These are phyloP conservation scores for Apiosordaria backusii DNA, from an alignment of 495 filamentous ascomycete species.

Conservation along the genomic window DNA sequence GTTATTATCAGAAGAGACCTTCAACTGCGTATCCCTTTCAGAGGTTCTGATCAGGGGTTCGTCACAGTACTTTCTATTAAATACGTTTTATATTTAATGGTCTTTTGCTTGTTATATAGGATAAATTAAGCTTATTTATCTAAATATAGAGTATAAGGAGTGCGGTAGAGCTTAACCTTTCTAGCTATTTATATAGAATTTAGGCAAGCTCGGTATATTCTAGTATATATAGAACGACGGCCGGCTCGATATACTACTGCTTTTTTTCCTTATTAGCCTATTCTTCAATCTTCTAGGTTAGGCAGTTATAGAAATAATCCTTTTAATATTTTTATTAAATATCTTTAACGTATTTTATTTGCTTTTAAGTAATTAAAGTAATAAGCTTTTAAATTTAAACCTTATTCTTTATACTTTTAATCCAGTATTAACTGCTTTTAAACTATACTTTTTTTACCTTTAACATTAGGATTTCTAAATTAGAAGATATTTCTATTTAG, in stretches of 20 bases:
- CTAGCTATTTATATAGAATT: slow-evolving; percentile 13
- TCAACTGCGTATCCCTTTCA: too few relatives aligned
- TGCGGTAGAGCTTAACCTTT: too few relatives aligned
- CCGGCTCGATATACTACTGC: slow-evolving; percentile 11
- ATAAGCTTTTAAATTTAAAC: slow-evolving; percentile 13
- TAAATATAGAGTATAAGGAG: too few relatives aligned
- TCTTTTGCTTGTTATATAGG: too few relatives aligned
- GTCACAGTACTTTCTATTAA: too few relatives aligned
- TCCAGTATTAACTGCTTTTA: slow-evolving; percentile 22
- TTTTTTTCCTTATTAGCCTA: slow-evolving; percentile 5
- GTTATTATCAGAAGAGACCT: too few relatives aligned
- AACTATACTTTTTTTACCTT: slow-evolving; percentile 22
- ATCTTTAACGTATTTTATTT: slow-evolving; percentile 14
- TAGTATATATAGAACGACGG: slow-evolving; percentile 1
- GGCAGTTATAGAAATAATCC: slow-evolving; percentile 29
- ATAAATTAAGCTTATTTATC: too few relatives aligned
- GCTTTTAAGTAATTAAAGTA: slow-evolving; percentile 15
- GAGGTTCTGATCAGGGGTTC: too few relatives aligned
- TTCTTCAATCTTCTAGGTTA: slow-evolving; percentile 31
- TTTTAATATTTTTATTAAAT: slow-evolving; percentile 20
- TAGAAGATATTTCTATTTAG: slow-evolving; percentile 17
- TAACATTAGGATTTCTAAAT: slow-evolving; percentile 24
- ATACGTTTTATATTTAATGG: too few relatives aligned
- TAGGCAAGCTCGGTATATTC: slow-evolving; percentile 12
- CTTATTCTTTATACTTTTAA: slow-evolving; percentile 19